Evolutionary conservation across 345 rosid species (phyloP).

Genomic region (Passiflora organensis): DNA sequence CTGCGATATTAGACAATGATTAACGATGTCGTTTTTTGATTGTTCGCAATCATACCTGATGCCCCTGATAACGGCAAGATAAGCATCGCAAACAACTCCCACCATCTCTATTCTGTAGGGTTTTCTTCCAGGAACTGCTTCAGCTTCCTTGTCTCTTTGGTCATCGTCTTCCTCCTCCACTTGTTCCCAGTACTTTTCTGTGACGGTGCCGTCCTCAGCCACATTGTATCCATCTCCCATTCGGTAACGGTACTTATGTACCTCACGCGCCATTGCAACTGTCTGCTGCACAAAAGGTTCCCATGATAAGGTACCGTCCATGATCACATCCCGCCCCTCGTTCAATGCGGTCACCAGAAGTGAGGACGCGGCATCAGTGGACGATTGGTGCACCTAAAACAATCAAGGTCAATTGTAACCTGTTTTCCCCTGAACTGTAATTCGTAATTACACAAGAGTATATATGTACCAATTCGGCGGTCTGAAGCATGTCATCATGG

Average conservation of each 20-base stretch:
- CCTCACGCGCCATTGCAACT: conserved; percentile 80
- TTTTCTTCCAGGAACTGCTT: conserved; percentile 51
- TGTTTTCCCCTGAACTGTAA: too few relatives aligned
- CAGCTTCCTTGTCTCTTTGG: not conserved
- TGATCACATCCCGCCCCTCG: conserved; percentile 89
- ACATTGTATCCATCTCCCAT: conserved; percentile 84
- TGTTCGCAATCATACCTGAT: conserved; percentile 45
- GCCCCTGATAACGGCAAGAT: conserved; percentile 88
- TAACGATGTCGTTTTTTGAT: too few relatives aligned
- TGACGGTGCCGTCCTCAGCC: conserved; percentile 52
- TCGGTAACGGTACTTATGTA: conserved; percentile 71
- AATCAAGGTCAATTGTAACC: too few relatives aligned
- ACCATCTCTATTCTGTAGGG: conserved; percentile 91
- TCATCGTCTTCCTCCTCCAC: conserved; percentile 44
- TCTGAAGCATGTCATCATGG: conserved; percentile 72
- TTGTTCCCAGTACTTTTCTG: conserved; percentile 80
- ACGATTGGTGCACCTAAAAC: conserved; percentile 85
- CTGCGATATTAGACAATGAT: too few relatives aligned
- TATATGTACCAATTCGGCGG: conserved; percentile 90
- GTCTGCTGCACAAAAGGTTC: conserved; percentile 86
- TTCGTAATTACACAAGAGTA: too few relatives aligned
- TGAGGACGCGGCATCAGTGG: conserved; percentile 92
- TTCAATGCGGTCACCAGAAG: conserved; percentile 84
- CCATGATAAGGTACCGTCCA: conserved; percentile 97
- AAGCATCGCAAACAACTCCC: conserved; percentile 93